A percentile compares a stretch with the other conserved stretches of the same genome.
phyloP scores from a whole-genome alignment of 2,329 filamentous ascomycete species.

The Pseudogymnoascus sp. region DNA sequence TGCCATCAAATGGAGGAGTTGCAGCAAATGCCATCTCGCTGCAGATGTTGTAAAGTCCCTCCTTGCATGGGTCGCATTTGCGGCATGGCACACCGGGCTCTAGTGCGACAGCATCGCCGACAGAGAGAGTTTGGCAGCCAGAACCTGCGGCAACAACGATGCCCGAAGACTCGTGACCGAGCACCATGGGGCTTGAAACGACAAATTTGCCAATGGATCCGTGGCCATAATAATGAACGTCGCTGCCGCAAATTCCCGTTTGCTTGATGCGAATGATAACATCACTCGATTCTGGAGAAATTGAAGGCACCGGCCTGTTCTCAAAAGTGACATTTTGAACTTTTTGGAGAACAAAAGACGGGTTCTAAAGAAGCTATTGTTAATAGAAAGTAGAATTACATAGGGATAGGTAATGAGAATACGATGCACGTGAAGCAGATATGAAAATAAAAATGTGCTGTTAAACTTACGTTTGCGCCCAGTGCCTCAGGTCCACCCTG shows the following conservation, averaged over 20 bases:
- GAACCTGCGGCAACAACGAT: conserved; percentile 45
- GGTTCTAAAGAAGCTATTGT: conserved; percentile 30
- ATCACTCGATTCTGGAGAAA: conserved; percentile 27
- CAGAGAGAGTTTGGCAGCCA: conserved; percentile 36
- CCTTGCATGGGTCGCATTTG: conserved; percentile 35
- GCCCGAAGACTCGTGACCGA: conserved; percentile 51
- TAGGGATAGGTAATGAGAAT: not conserved
- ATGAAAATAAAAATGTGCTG: not conserved
- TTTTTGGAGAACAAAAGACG: conserved; percentile 40
- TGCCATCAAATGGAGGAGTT: conserved; percentile 42
- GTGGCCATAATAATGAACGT: conserved; percentile 51
- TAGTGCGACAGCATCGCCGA: conserved; percentile 46
- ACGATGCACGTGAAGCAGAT: not conserved
- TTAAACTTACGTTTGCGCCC: not conserved
- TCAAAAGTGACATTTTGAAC: conserved; percentile 39
- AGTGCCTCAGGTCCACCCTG: not conserved
- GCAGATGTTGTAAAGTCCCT: conserved; percentile 36
- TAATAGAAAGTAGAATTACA: not conserved
- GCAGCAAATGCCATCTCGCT: conserved; percentile 41
- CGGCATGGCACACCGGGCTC: conserved; percentile 26
- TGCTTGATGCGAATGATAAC: conserved; percentile 39
- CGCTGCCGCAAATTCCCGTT: conserved; percentile 41
- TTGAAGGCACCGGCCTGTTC: conserved; percentile 33
- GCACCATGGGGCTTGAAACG: conserved; percentile 51
- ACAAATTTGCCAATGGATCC: conserved; percentile 61